Percentiles rank a stretch among this genome's conserved stretches.
Evolutionary conservation across 2,329 filamentous ascomycete species (phyloP).

Genomic region (Colletotrichum sp.): DNA sequence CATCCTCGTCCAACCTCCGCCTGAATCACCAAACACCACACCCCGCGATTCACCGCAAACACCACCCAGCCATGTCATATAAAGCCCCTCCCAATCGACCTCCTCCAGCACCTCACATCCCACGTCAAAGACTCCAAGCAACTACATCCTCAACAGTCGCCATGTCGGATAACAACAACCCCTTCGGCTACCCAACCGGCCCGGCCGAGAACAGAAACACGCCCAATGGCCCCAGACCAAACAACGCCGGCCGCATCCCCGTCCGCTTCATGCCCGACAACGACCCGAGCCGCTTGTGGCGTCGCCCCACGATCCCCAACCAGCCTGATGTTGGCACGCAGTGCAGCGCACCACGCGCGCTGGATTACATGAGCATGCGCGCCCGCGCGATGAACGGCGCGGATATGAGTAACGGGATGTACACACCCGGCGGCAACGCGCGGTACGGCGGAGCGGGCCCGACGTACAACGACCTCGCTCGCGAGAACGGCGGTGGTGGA

Average conservation of each 20-base stretch:
- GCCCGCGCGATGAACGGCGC: background rate
- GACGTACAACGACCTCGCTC: background rate
- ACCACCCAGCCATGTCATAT: background rate
- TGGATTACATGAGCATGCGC: background rate
- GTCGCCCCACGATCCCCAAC: background rate
- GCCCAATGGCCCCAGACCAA: background rate
- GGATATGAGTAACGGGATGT: background rate
- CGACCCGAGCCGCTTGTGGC: background rate
- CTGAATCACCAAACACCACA: background rate
- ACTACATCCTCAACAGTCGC: background rate
- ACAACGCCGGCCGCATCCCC: background rate
- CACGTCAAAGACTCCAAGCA: background rate
- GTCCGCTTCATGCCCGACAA: background rate
- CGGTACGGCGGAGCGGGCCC: background rate
- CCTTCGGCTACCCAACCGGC: background rate
- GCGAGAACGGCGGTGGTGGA: background rate
- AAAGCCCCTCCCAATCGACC: background rate
- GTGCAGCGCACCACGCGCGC: background rate
- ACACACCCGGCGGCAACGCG: fast-evolving
- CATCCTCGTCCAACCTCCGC: background rate
- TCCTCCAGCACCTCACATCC: fast-evolving
- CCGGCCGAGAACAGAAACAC: background rate
- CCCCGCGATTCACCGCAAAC: background rate
- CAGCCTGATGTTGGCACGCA: background rate
- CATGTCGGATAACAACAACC: background rate